These are phyloP conservation scores for Cyclaneusma minus DNA, from an alignment of 2,329 filamentous ascomycete species.

Conservation along the genomic window DNA sequence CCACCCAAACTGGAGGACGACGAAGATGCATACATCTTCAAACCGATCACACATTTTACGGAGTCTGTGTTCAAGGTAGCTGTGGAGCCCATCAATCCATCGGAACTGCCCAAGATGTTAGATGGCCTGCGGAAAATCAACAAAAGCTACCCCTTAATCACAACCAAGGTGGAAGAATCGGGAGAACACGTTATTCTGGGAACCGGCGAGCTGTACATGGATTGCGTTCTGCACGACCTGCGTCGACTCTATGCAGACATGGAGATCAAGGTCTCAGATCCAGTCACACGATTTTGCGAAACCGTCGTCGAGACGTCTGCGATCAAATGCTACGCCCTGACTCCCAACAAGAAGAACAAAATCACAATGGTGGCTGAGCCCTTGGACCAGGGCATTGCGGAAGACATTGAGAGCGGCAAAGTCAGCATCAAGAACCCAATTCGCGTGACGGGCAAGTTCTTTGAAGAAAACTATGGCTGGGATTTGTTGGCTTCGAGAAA, in stretches of 20 bases:
- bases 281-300: constrained; percentile 93
- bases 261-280: constrained; percentile 98
- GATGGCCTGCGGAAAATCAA: constrained; percentile 93
- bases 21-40: constrained; percentile 92
- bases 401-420: constrained; percentile 81
- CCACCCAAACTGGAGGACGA: constrained; percentile 66
- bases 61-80: constrained; percentile 97
- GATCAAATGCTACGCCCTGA: constrained; percentile 95
- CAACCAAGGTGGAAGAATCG: constrained; percentile 94
- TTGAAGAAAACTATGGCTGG: constrained; percentile 94
- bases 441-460: constrained; percentile 87
- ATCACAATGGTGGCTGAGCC: constrained; percentile 98
- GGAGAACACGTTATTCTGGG: constrained; percentile 92
- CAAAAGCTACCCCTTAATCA: constrained; percentile 91
- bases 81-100: constrained; percentile 95
- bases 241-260: constrained; percentile 92
- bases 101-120: constrained; percentile 95
- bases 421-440: constrained; percentile 89
- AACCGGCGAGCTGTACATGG: constrained; percentile 98
- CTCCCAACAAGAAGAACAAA: constrained; percentile 98
- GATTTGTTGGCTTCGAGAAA: constrained; percentile 86
- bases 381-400: constrained; percentile 83
- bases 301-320: constrained; percentile 95
- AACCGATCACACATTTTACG: constrained; percentile 83
- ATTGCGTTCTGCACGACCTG: constrained; percentile 91